These are phyloP conservation scores for Crassisporium funariophilum DNA, from an alignment of 768 basidiomycete species.

Conservation along the genomic window DNA sequence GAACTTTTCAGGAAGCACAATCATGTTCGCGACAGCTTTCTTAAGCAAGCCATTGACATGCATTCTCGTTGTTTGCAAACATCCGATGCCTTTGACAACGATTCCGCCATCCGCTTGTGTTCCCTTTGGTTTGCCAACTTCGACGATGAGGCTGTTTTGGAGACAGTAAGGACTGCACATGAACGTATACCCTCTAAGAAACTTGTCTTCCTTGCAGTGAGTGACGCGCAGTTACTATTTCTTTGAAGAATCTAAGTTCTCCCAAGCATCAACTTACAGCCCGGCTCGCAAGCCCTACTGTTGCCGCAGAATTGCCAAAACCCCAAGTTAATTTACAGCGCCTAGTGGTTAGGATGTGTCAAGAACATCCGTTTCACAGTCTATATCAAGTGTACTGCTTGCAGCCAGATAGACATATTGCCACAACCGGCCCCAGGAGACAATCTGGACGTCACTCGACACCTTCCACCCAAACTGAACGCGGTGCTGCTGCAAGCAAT, in stretches of 20 bases:
- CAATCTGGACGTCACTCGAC: conserved; percentile 47
- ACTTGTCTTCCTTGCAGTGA: conserved; percentile 80
- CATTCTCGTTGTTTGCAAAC: conserved; percentile 74
- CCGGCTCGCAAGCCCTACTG: conserved; percentile 61
- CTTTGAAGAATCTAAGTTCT: not conserved
- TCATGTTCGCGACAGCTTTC: conserved; percentile 56
- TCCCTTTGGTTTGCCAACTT: conserved; percentile 94
- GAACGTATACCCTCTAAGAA: conserved; percentile 78
- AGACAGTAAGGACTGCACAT: conserved; percentile 47
- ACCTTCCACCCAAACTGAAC: conserved; percentile 53
- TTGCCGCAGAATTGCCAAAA: conserved; percentile 26
- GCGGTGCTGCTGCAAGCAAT: conserved; percentile 62
- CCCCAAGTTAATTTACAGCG: conserved; percentile 64
- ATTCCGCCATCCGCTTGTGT: conserved; percentile 76
- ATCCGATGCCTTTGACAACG: conserved; percentile 75
- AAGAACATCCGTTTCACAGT: conserved; percentile 92
- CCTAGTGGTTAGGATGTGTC: conserved; percentile 74
- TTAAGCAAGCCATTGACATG: conserved; percentile 80
- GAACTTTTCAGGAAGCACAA: conserved; percentile 58
- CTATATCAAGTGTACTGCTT: conserved; percentile 89
- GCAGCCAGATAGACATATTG: conserved; percentile 28
- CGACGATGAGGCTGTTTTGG: conserved; percentile 53
- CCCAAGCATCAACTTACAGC: conserved; percentile 85
- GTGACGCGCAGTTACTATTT: conserved; percentile 11
- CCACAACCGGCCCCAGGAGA: conserved; percentile 34